phyloP scores from a whole-genome alignment of 2,329 filamentous ascomycete species.

The Fusarium citri region DNA sequence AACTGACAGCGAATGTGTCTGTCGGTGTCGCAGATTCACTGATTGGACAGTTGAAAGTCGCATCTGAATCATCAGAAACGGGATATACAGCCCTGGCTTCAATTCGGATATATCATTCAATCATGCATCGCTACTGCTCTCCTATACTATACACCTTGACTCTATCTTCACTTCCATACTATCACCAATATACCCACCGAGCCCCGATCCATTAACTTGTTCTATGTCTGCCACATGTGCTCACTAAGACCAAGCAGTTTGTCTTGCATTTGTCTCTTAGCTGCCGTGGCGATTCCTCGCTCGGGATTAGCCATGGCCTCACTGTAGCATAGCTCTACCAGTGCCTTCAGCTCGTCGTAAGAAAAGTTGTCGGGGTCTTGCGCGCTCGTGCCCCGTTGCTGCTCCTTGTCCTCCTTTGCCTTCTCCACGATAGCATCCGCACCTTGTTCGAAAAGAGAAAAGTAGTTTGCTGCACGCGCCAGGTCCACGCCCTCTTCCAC shows the following conservation, averaged over 20 bases:
- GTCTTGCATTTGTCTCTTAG: conserved; percentile 76
- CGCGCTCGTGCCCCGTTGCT: conserved; percentile 50
- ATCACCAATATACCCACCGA: conserved; percentile 13
- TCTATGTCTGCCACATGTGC: conserved; percentile 72
- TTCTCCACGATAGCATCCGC: conserved; percentile 73
- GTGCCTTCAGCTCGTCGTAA: conserved; percentile 74
- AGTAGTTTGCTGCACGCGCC: conserved; percentile 73
- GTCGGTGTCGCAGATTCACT: not conserved
- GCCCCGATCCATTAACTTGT: conserved; percentile 1
- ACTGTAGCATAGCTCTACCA: conserved; percentile 76
- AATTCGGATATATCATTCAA: conserved; percentile 12
- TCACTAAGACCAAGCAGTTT: conserved; percentile 77
- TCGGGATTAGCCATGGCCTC: conserved; percentile 74
- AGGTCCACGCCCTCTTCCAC: conserved; percentile 79
- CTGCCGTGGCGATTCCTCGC: conserved; percentile 73
- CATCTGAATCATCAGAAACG: not conserved
- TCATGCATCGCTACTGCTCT: conserved; percentile 11
- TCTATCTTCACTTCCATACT: not conserved
- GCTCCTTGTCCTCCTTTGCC: conserved; percentile 63
- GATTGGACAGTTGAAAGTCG: not conserved
- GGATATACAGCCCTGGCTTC: not conserved
- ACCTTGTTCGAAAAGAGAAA: conserved; percentile 73
- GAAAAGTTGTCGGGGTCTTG: conserved; percentile 62
- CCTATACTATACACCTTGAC: not conserved
- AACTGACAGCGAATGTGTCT: not conserved